Conservation (phyloP, 2,329 filamentous ascomycete genomes). For the Stagonosporopsis vannaccii region DNA sequence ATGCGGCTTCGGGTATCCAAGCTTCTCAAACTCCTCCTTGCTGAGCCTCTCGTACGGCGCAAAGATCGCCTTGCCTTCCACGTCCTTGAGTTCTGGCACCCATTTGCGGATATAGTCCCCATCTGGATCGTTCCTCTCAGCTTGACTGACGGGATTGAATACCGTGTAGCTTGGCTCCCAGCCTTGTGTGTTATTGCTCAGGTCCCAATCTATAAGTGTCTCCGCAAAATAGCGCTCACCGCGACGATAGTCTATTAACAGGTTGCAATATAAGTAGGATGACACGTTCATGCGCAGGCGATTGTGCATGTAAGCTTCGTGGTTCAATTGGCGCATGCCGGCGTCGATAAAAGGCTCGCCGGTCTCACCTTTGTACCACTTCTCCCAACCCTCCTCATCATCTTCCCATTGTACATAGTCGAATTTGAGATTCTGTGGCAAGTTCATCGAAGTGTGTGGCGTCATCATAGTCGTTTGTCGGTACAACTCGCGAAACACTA, state of each 20-base stretch:
- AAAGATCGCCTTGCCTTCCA: constrained; percentile 59
- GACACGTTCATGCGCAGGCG: constrained; percentile 60
- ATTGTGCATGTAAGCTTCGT: constrained; percentile 62
- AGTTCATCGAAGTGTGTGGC: constrained; percentile 59
- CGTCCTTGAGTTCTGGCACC: constrained; percentile 49
- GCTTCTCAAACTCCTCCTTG: constrained; percentile 58
- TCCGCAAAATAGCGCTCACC: constrained; percentile 62
- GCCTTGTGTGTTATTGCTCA: constrained; percentile 60
- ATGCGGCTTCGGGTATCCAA: constrained; percentile 56
- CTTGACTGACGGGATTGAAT: constrained; percentile 54
- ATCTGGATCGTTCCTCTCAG: constrained; percentile 49
- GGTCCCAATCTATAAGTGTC: constrained; percentile 57
- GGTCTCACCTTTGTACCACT: constrained; percentile 57
- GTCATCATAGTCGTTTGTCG: constrained; percentile 56
- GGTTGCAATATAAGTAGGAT: constrained; percentile 57
- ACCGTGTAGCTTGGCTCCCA: constrained; percentile 62
- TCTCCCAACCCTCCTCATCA: constrained; percentile 58
- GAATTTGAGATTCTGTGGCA: constrained; percentile 61
- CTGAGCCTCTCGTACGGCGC: constrained; percentile 55
- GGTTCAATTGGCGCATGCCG: constrained; percentile 59
- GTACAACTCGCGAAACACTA: constrained; percentile 61
- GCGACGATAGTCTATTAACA: constrained; percentile 58
- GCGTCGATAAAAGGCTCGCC: constrained; percentile 61
- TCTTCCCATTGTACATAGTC: constrained; percentile 61
- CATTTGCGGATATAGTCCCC: constrained; percentile 50